Evolutionary conservation across 495 filamentous ascomycete genomes (phyloP).

Genomic region (Podospora comata): DNA sequence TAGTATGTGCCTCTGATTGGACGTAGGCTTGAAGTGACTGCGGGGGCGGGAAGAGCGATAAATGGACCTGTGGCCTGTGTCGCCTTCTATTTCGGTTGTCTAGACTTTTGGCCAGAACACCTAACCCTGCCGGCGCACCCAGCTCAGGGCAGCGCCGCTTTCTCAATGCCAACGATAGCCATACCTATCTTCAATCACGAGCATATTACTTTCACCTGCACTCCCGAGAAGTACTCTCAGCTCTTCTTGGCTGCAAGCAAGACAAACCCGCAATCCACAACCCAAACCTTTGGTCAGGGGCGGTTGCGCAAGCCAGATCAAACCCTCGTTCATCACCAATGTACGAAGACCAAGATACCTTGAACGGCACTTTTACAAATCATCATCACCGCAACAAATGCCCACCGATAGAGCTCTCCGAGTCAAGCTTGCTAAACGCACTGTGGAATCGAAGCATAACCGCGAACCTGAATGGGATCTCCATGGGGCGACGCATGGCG

Average conservation of each 20-base stretch:
- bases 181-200: background rate
- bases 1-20: background rate
- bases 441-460: background rate
- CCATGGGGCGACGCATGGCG: background rate
- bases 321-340: too few relatives aligned
- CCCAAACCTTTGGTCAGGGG: too few relatives aligned
- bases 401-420: background rate
- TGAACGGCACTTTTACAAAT: background rate
- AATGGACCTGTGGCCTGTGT: background rate
- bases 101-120: background rate
- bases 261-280: too few relatives aligned
- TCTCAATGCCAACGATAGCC: background rate
- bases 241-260: too few relatives aligned
- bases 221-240: too few relatives aligned
- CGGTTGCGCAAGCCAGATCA: too few relatives aligned
- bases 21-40: background rate
- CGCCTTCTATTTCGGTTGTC: too few relatives aligned
- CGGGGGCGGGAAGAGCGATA: background rate
- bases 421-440: background rate
- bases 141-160: background rate
- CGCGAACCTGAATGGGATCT: background rate
- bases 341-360: too few relatives aligned
- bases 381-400: background rate
- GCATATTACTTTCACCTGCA: too few relatives aligned
- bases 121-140: background rate